Conservation (phyloP, 1,139 yeast species). For the Suhomyces bolitotheri region DNA sequence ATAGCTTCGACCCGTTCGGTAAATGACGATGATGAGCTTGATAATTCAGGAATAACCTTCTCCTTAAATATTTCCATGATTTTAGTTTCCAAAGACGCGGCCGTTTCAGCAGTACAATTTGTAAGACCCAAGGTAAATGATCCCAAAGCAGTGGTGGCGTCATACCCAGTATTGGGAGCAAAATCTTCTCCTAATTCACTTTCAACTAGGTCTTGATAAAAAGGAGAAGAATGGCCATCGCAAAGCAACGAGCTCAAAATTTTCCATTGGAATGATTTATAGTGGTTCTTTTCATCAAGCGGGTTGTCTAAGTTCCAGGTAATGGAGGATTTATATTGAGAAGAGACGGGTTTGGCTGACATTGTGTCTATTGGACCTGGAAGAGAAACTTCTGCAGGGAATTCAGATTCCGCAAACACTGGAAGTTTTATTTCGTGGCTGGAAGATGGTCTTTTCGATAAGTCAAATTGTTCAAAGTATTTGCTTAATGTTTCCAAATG, state of each 20-base stretch:
- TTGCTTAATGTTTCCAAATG: constrained; percentile 61
- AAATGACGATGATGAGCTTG: constrained; percentile 49
- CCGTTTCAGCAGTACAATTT: constrained; percentile 59
- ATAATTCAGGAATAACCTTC: constrained; percentile 43
- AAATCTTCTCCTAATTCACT: constrained; percentile 84
- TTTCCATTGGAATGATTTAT: constrained; percentile 72
- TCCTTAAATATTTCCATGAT: constrained; percentile 43
- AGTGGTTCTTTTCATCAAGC: constrained; percentile 48
- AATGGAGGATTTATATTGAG: constrained; percentile 75
- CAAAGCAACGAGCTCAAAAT: constrained; percentile 70
- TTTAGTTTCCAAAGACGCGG: constrained; percentile 44
- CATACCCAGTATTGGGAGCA: constrained; percentile 85
- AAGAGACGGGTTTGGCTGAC: constrained; percentile 57
- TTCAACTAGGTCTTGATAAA: constrained; percentile 83
- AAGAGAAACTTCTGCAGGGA: constrained; percentile 19
- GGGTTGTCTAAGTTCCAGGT: constrained; percentile 89
- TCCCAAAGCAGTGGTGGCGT: constrained; percentile 74
- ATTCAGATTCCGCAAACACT: constrained; percentile 19
- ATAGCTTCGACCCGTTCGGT: constrained; percentile 75
- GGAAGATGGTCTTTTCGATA: constrained; percentile 12
- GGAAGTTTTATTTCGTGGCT: constrained; percentile 30
- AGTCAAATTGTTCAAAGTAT: constrained; percentile 56
- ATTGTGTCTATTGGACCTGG: constrained; percentile 85
- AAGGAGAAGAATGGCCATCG: constrained; percentile 91
- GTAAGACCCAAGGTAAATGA: constrained; percentile 85